phyloP scores from a whole-genome alignment of 2,329 filamentous ascomycete genomes.

The Didymella segeticola region DNA sequence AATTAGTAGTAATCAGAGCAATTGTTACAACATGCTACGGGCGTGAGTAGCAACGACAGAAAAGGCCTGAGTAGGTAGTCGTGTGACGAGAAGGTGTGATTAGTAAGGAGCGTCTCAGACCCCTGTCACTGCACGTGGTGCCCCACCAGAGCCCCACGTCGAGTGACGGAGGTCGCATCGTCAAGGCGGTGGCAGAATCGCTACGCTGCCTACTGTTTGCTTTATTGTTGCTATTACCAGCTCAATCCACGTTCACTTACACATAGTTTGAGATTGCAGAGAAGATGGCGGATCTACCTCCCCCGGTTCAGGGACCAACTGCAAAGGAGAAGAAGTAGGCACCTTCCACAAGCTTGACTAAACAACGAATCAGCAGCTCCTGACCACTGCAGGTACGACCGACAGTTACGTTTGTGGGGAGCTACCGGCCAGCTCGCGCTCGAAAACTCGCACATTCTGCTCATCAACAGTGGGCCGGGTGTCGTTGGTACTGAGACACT shows the following conservation, averaged over 20 bases:
- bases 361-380: constrained; percentile 24
- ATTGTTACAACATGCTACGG: no score
- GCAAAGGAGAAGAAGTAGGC: constrained; percentile 60
- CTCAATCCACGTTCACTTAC: background rate
- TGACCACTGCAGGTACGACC: constrained; percentile 74
- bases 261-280: background rate
- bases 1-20: no score
- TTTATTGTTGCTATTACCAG: constrained; percentile 1
- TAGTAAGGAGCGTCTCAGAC: background rate
- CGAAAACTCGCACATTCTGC: constrained; percentile 87
- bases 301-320: constrained; percentile 50
- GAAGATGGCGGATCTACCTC: constrained; percentile 48
- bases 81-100: no score
- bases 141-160: constrained; percentile 11
- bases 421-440: constrained; percentile 88
- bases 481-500: constrained; percentile 88
- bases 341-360: background rate
- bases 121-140: background rate
- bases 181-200: constrained; percentile 20
- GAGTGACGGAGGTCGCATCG: constrained; percentile 6
- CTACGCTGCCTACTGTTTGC: constrained; percentile 11
- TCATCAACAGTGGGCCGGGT: constrained; percentile 86
- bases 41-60: background rate
- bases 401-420: constrained; percentile 94
- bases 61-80: background rate